Evolutionary conservation across 305 asterid genomes (phyloP).

Genomic region (Fraxinus velutina): DNA sequence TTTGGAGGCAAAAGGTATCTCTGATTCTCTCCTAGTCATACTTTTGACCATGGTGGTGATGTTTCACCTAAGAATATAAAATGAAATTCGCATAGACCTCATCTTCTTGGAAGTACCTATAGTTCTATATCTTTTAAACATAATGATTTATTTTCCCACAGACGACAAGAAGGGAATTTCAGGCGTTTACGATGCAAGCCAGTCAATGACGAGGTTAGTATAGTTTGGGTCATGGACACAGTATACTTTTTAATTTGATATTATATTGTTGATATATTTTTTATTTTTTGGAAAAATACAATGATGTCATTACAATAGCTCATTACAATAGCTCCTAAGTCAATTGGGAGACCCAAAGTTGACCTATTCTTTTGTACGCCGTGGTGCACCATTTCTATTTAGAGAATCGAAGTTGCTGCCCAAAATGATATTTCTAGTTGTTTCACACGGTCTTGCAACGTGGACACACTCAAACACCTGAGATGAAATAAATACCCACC

Average conservation of each 20-base stretch:
- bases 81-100: background rate
- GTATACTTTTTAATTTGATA: slow-evolving; percentile 10
- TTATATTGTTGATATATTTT: background rate
- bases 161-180: slow-evolving; percentile 31
- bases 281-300: background rate
- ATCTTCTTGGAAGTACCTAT: background rate
- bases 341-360: background rate
- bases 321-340: background rate
- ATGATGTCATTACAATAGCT: background rate
- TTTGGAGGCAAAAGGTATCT: slow-evolving; percentile 47
- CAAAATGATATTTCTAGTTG: background rate
- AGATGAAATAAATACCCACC: background rate
- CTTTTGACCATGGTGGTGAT: slow-evolving; percentile 2
- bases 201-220: slow-evolving; percentile 46
- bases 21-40: slow-evolving; percentile 25
- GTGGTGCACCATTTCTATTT: background rate
- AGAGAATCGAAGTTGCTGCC: background rate
- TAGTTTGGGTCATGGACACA: background rate
- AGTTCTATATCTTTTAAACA: background rate
- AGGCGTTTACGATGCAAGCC: slow-evolving; percentile 28
- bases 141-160: slow-evolving; percentile 19
- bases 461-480: background rate
- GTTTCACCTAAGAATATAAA: background rate
- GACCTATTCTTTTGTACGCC: background rate
- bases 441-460: background rate